A percentile compares a stretch with the other conserved stretches of the same genome.
Conservation (phyloP, 805 yeast genomes). For the Lipomyces yamanashiensis region DNA sequence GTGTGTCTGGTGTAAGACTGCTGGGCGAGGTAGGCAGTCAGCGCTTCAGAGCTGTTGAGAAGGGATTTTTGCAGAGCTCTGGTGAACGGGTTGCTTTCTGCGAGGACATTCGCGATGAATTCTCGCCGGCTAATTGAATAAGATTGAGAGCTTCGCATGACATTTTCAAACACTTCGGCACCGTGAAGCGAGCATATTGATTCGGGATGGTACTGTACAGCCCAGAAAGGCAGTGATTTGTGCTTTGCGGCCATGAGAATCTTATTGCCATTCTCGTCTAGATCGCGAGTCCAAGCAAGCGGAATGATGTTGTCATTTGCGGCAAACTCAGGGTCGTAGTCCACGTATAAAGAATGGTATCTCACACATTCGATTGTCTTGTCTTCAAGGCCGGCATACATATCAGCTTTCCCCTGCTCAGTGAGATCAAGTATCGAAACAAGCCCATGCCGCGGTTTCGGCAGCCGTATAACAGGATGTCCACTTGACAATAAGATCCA, state of each 20-base stretch:
- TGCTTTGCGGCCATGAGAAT: slow-evolving; percentile 77
- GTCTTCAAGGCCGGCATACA: slow-evolving; percentile 49
- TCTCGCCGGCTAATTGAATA: slow-evolving; percentile 1
- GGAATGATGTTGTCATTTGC: slow-evolving; percentile 52
- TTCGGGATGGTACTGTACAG: slow-evolving; percentile 98
- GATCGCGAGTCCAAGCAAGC: slow-evolving; percentile 63
- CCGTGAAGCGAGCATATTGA: slow-evolving; percentile 84
- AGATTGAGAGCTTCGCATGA: slow-evolving; percentile 8
- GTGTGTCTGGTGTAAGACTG: no score
- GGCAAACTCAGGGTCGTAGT: slow-evolving; percentile 20
- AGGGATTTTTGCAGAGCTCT: background rate
- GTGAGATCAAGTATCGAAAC: slow-evolving; percentile 55
- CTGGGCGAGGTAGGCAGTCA: no score
- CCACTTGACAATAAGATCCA: slow-evolving; percentile 71
- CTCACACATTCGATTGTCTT: slow-evolving; percentile 68
- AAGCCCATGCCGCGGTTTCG: slow-evolving; percentile 82
- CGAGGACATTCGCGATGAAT: background rate
- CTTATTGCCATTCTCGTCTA: slow-evolving; percentile 46
- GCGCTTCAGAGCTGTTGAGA: no score
- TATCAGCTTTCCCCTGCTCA: slow-evolving; percentile 42
- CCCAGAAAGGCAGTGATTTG: slow-evolving; percentile 68
- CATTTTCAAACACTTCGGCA: slow-evolving; percentile 34
- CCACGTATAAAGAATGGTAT: slow-evolving; percentile 82
- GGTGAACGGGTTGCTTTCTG: no score
- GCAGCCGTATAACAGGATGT: slow-evolving; percentile 56